These are phyloP conservation scores for Colletotrichum siamense DNA, from an alignment of 2,329 filamentous ascomycete species.

Conservation along the genomic window DNA sequence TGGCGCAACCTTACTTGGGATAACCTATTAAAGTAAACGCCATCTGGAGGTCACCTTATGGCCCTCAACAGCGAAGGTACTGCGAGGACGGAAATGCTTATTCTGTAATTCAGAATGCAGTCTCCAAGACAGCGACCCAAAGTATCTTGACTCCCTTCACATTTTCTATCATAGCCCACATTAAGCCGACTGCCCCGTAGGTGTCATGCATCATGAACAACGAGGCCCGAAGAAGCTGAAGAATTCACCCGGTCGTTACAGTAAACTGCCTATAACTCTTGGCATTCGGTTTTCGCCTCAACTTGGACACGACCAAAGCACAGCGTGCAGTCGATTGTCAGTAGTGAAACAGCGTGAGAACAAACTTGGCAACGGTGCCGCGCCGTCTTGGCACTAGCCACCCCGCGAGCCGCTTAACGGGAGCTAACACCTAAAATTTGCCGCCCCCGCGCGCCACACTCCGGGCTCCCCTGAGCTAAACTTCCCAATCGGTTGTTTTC, in stretches of 20 bases:
- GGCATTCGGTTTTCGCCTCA: not conserved
- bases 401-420: not conserved
- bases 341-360: not conserved
- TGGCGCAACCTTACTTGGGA: not conserved
- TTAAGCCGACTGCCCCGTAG: not conserved
- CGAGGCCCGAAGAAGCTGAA: not conserved
- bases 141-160: not conserved
- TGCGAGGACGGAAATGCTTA: not conserved
- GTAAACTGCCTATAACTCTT: not conserved
- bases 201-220: not conserved
- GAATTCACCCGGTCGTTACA: not conserved
- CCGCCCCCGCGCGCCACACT: not conserved
- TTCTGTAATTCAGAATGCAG: not conserved
- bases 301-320: not conserved
- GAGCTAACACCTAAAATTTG: not conserved
- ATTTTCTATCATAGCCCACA: not conserved
- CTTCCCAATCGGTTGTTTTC: not conserved
- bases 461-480: not conserved
- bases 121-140: accelerated
- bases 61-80: not conserved
- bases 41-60: not conserved
- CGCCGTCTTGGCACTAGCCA: not conserved
- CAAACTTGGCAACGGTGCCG: not conserved
- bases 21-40: not conserved
- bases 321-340: not conserved